A percentile compares a stretch with the other conserved stretches of the same genome.
Evolutionary conservation across 306 rosid species (phyloP).

Genomic region (Rubus parviflorus): DNA sequence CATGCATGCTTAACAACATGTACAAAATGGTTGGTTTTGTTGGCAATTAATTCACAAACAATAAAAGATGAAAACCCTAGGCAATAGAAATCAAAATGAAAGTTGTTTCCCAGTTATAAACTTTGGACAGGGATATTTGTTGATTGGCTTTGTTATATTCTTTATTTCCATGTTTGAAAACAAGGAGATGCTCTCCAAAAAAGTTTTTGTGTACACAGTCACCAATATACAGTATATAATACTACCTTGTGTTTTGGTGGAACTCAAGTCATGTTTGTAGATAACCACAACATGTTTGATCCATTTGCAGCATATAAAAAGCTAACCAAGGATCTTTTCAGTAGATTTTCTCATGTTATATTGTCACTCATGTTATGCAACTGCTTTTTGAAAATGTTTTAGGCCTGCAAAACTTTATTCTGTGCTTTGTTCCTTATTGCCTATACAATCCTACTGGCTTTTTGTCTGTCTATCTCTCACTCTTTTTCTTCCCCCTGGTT

Average conservation of each 20-base stretch:
- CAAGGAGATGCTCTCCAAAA: background rate
- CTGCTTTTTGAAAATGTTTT: background rate
- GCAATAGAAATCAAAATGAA: background rate
- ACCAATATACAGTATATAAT: background rate
- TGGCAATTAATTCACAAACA: background rate
- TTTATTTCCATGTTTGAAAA: background rate
- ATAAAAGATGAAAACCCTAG: background rate
- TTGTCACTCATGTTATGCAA: background rate
- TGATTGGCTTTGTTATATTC: background rate
- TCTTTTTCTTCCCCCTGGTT: slow-evolving; percentile 8
- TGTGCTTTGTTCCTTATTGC: background rate
- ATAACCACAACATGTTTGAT: background rate
- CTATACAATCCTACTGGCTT: background rate
- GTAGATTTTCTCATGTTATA: background rate
- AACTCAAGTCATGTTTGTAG: background rate
- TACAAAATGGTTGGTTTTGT: background rate
- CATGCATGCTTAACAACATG: background rate
- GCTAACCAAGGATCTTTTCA: background rate
- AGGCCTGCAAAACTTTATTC: background rate
- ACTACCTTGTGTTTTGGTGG: background rate
- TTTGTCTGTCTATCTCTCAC: background rate
- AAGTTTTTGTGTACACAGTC: background rate
- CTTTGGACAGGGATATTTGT: background rate
- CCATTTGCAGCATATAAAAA: background rate
- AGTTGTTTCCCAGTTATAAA: background rate